These are phyloP conservation scores for Rhizoclosmatium sp. DNA, from an alignment of 192 early-diverging fungal genomes.

Conservation along the genomic window DNA sequence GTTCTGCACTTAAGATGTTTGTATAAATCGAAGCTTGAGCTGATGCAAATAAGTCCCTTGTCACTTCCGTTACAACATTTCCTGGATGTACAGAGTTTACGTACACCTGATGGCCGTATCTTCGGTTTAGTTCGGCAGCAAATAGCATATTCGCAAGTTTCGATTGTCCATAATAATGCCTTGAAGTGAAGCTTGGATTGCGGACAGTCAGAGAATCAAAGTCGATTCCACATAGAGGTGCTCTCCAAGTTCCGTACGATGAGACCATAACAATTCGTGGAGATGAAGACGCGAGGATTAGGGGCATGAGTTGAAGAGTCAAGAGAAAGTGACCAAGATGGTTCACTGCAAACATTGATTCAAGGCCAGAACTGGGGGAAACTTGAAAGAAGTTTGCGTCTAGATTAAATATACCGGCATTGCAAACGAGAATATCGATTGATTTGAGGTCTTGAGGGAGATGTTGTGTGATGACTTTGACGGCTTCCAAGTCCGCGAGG, in stretches of 20 bases:
- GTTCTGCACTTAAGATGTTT: constrained; percentile 5
- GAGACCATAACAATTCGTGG: constrained; percentile 38
- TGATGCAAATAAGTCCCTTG: constrained; percentile 2
- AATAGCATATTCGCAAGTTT: neutral
- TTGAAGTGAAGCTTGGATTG: neutral
- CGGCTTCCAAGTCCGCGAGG: constrained; percentile 36
- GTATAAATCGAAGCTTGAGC: neutral
- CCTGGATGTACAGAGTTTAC: constrained; percentile 63
- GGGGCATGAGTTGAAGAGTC: constrained; percentile 34
- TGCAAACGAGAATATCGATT: constrained; percentile 25
- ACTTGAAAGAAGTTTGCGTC: constrained; percentile 43
- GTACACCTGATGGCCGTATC: constrained; percentile 37
- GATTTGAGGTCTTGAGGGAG: neutral
- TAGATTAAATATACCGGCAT: constrained; percentile 21
- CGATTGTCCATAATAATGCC: neutral
- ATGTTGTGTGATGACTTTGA: neutral
- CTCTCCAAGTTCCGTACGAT: constrained; percentile 13
- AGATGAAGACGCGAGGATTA: constrained; percentile 5
- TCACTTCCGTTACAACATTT: constrained; percentile 56
- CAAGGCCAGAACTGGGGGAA: constrained; percentile 29
- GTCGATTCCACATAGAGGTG: constrained; percentile 16
- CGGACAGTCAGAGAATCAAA: constrained; percentile 21
- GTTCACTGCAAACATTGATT: constrained; percentile 36
- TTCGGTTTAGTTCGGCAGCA: constrained; percentile 28
- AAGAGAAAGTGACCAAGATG: constrained; percentile 44